Evolutionary conservation across 768 basidiomycete species (phyloP).

Genomic region (Coprinopsis marcescibilis): DNA sequence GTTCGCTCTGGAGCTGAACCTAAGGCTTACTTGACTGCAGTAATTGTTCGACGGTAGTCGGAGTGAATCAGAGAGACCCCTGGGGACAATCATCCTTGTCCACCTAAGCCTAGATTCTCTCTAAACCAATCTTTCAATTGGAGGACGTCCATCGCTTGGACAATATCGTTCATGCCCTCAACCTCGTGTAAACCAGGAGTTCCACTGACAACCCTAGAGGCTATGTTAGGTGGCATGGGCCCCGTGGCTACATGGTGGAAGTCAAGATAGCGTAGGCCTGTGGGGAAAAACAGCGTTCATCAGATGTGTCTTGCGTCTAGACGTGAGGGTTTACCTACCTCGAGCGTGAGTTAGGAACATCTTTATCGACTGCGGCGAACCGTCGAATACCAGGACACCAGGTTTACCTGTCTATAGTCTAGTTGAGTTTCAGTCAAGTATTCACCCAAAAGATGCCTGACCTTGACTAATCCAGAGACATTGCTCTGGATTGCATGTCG

Average conservation of each 20-base stretch:
- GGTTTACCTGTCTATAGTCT: slow-evolving; percentile 32
- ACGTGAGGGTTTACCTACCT: slow-evolving; percentile 20
- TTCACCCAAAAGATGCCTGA: slow-evolving; percentile 1
- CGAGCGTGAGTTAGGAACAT: slow-evolving; percentile 32
- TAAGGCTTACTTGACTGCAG: too few relatives aligned
- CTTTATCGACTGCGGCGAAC: slow-evolving; percentile 27
- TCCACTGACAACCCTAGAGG: slow-evolving; percentile 19
- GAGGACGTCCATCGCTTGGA: slow-evolving; percentile 12
- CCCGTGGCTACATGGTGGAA: slow-evolving; percentile 37
- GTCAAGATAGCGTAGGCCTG: slow-evolving; percentile 38
- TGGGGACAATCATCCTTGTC: neutral
- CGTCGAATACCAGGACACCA: slow-evolving; percentile 38
- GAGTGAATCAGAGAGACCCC: too few relatives aligned
- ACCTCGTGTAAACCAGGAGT: slow-evolving; percentile 32
- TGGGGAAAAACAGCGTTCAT: neutral
- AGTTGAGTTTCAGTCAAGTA: neutral
- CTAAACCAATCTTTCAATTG: slow-evolving; percentile 14
- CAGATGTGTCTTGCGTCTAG: neutral
- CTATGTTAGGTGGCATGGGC: slow-evolving; percentile 14
- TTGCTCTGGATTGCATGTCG: slow-evolving; percentile 29
- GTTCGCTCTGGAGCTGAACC: too few relatives aligned
- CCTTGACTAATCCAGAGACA: slow-evolving; percentile 39
- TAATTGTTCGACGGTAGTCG: too few relatives aligned
- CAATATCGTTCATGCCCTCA: slow-evolving; percentile 27
- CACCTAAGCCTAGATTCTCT: slow-evolving; percentile 11